These are phyloP conservation scores for Elsinoe arachidis DNA, from an alignment of 2,329 filamentous ascomycete genomes.

Conservation along the genomic window DNA sequence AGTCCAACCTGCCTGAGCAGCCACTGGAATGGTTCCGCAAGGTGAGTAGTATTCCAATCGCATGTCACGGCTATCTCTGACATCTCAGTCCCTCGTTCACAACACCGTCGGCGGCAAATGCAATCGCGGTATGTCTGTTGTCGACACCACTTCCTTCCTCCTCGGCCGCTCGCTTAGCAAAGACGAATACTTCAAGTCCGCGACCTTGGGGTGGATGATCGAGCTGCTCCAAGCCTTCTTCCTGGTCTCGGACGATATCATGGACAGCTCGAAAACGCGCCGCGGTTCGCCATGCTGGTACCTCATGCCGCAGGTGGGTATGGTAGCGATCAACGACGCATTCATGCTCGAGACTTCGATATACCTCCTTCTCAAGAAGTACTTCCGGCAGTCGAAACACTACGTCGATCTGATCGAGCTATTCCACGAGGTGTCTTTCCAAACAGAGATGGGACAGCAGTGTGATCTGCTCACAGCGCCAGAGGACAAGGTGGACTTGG, in stretches of 20 bases:
- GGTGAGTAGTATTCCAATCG: slow-evolving; percentile 40
- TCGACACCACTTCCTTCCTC: slow-evolving; percentile 79
- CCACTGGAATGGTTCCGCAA: slow-evolving; percentile 80
- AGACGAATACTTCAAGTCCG: slow-evolving; percentile 80
- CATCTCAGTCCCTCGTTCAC: slow-evolving; percentile 61
- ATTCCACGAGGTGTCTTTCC: slow-evolving; percentile 88
- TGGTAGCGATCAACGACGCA: slow-evolving; percentile 96
- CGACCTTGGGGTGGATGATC: slow-evolving; percentile 91
- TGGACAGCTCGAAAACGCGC: slow-evolving; percentile 92
- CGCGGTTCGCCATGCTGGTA: slow-evolving; percentile 97
- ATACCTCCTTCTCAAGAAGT: slow-evolving; percentile 85
- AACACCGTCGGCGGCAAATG: slow-evolving; percentile 94
- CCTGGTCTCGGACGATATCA: slow-evolving; percentile 96
- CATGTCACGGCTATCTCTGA: slow-evolving; percentile 14
- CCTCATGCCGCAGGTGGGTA: slow-evolving; percentile 76
- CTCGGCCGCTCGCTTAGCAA: slow-evolving; percentile 62
- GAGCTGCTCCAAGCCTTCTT: slow-evolving; percentile 98
- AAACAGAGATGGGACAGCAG: slow-evolving; percentile 91
- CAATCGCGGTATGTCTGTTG: slow-evolving; percentile 96
- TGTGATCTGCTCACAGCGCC: slow-evolving; percentile 93
- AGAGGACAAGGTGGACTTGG: slow-evolving; percentile 83
- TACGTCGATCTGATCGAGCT: slow-evolving; percentile 92
- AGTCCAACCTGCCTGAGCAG: slow-evolving; percentile 74
- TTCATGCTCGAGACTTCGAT: slow-evolving; percentile 91
- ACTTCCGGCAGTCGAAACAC: slow-evolving; percentile 76